A percentile compares a stretch with the other conserved stretches of the same genome.
These are phyloP conservation scores for Epichloe uncinata DNA, from an alignment of 2,329 filamentous ascomycete species.

Conservation along the genomic window DNA sequence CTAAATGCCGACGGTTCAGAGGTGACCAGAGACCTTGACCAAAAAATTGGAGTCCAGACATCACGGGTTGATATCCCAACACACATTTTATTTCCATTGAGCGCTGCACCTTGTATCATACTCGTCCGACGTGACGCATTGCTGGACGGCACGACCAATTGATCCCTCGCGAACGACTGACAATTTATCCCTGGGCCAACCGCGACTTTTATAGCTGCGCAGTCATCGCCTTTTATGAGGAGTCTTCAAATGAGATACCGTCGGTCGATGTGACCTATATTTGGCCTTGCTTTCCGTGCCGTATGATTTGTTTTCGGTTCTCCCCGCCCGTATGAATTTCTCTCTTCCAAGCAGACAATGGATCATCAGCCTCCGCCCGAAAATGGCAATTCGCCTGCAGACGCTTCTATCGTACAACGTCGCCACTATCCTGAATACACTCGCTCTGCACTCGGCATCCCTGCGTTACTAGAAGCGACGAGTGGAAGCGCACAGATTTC, in stretches of 20 bases:
- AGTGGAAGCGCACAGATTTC: neutral
- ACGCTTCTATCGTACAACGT: neutral
- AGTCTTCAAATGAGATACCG: neutral
- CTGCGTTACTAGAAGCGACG: conserved; percentile 1
- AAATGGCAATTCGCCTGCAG: neutral
- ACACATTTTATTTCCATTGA: neutral
- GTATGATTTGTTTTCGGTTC: neutral
- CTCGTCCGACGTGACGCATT: neutral
- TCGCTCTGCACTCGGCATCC: conserved; percentile 2
- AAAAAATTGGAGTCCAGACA: neutral
- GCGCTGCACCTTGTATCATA: neutral
- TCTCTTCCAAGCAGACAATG: neutral
- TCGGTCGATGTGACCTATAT: neutral
- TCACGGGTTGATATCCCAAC: neutral
- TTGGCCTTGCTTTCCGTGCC: neutral
- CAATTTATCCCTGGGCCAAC: neutral
- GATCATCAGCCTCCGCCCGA: neutral
- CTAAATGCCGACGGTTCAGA: neutral
- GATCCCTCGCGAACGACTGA: neutral
- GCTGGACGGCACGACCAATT: neutral
- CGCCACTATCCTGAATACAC: neutral
- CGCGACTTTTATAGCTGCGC: neutral
- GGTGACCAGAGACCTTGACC: neutral
- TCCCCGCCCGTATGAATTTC: neutral
- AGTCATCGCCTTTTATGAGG: neutral